phyloP scores from a whole-genome alignment of 768 basidiomycete genomes.

The Gloeostereum incarnatum region DNA sequence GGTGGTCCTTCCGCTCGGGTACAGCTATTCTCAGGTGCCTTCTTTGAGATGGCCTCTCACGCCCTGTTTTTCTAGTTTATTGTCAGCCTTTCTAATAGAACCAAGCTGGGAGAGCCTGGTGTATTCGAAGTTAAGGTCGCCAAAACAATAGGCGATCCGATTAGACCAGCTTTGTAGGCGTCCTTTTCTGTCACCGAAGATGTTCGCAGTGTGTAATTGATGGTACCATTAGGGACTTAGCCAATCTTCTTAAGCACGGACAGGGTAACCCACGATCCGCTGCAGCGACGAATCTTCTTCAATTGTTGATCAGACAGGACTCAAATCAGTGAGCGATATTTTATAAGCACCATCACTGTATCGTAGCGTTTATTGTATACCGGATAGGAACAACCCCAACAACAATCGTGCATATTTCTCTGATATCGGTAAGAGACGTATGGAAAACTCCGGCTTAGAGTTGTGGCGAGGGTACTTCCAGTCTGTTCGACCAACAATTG shows the following conservation, averaged over 20 bases:
- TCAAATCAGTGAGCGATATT: constrained; percentile 17
- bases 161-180: not conserved
- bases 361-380: not conserved
- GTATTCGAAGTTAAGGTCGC: not conserved
- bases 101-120: not conserved
- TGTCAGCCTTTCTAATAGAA: not conserved
- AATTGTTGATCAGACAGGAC: constrained; percentile 23
- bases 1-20: too few species aligned
- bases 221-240: not conserved
- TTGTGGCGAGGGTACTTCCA: constrained; percentile 26
- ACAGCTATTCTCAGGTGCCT: not conserved
- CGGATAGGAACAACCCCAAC: constrained; percentile 21
- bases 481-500: constrained; percentile 24
- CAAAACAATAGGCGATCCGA: not conserved
- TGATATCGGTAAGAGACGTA: constrained; percentile 6
- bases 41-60: not conserved
- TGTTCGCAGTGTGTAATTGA: not conserved
- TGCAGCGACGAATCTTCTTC: constrained; percentile 21
- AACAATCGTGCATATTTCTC: constrained; percentile 23
- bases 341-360: too few species aligned
- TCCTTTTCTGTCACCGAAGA: not conserved
- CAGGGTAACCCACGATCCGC: constrained; percentile 12
- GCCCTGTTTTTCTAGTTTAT: not conserved
- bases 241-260: not conserved
- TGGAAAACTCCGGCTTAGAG: constrained; percentile 14